A percentile compares a stretch with the other conserved stretches of the same genome.
Conservation (phyloP, 306 rosid species). For the Arachis hypogaea region DNA sequence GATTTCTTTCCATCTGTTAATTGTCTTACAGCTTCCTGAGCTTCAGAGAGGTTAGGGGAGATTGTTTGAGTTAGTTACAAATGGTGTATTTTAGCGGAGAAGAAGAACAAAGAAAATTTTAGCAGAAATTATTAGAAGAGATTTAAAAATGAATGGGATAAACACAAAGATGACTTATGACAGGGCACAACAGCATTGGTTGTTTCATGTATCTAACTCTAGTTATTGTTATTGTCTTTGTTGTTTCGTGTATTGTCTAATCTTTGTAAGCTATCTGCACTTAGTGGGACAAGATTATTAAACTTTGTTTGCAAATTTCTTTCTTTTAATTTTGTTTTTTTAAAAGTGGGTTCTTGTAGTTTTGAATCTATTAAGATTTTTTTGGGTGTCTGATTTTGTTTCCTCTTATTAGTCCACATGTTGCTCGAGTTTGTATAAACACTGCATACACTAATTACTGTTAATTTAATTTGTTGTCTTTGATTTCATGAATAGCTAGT, state of each 20-base stretch:
- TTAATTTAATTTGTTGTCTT: too few species aligned
- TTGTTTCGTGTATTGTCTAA: neutral
- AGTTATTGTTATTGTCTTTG: neutral
- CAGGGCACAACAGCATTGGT: too few species aligned
- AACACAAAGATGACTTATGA: too few species aligned
- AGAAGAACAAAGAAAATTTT: too few species aligned
- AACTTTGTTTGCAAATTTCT: neutral
- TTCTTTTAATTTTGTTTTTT: neutral
- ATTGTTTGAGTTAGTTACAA: too few species aligned
- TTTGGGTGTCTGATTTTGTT: conserved; percentile 8
- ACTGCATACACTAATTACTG: conserved; percentile 40
- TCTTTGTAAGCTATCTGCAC: neutral
- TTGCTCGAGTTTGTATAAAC: conserved; percentile 77
- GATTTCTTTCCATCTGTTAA: conserved; percentile 39
- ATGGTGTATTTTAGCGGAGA: too few species aligned
- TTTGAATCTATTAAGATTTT: conserved; percentile 18
- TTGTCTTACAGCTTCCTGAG: too few species aligned
- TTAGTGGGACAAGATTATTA: neutral
- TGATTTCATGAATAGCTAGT: too few species aligned
- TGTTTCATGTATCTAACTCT: too few species aligned
- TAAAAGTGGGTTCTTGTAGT: neutral
- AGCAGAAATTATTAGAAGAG: too few species aligned
- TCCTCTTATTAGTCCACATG: conserved; percentile 65
- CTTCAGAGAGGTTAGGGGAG: too few species aligned
- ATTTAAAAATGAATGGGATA: too few species aligned